These are phyloP conservation scores for Trebouxia sp. DNA, from an alignment of 139 green algal genomes.

Conservation along the genomic window DNA sequence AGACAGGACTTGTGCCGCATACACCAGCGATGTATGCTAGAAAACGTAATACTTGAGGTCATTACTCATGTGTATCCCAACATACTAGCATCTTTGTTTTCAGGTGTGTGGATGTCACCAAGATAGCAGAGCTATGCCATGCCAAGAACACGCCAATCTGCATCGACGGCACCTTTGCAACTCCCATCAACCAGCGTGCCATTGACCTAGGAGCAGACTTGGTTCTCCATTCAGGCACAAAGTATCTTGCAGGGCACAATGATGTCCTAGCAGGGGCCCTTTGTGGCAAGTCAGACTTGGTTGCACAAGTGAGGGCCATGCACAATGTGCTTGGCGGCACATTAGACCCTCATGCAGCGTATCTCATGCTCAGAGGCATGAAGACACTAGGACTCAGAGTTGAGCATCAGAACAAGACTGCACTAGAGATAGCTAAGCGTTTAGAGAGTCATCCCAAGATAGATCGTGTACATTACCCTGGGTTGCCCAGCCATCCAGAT, in stretches of 20 bases:
- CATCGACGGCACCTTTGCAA: conserved; percentile 98
- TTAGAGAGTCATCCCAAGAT: conserved; percentile 92
- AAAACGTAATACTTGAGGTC: no score
- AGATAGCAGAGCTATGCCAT: conserved; percentile 82
- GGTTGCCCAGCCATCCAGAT: conserved; percentile 90
- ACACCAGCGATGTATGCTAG: no score
- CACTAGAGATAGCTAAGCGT: conserved; percentile 45
- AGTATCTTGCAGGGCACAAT: conserved; percentile 99
- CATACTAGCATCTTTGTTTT: no score
- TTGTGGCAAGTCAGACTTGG: conserved; percentile 66
- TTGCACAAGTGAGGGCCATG: conserved; percentile 83
- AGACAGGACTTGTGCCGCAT: no score
- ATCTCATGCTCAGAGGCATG: conserved; percentile 95
- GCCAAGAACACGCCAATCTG: conserved; percentile 76
- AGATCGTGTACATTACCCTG: conserved; percentile 72
- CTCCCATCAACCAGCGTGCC: conserved; percentile 84
- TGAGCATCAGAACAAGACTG: conserved; percentile 71
- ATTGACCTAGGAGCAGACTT: conserved; percentile 92
- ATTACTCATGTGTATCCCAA: background rate
- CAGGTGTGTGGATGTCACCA: conserved; percentile 92
- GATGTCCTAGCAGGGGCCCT: conserved; percentile 84
- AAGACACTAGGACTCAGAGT: conserved; percentile 97
- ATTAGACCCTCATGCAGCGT: conserved; percentile 95
- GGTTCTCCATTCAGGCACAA: conserved; percentile 98
- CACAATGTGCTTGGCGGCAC: conserved; percentile 98